phyloP scores from a whole-genome alignment of 345 rosid genomes.

The Populus pruinosa region DNA sequence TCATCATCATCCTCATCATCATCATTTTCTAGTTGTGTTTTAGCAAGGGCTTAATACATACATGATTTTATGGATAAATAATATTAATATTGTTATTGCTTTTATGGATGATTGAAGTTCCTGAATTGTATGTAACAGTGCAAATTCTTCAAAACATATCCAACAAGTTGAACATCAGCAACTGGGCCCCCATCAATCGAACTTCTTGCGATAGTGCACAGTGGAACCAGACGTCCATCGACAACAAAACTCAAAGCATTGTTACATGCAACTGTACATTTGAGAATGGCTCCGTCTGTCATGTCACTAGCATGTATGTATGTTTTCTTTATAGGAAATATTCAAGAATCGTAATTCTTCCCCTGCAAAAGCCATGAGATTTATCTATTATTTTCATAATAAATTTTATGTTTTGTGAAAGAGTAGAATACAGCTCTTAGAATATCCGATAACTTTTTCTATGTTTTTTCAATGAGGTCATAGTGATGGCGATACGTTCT shows the following conservation, averaged over 20 bases:
- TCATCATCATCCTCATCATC: no score
- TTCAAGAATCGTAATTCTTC: no score
- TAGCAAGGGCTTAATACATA: no score
- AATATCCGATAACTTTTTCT: no score
- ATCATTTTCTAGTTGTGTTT: no score
- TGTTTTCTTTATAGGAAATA: not conserved
- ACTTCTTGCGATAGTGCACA: constrained; percentile 43
- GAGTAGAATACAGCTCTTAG: no score
- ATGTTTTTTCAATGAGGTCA: no score
- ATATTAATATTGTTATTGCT: no score
- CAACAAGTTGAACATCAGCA: constrained; percentile 31
- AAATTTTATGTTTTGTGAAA: no score
- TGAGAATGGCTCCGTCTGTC: constrained; percentile 37
- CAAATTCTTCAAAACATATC: constrained; percentile 44
- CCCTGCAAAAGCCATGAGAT: not conserved
- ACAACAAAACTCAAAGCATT: not conserved
- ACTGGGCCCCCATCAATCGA: constrained; percentile 18
- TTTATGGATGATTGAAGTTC: no score
- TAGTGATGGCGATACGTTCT: no score
- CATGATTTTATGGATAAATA: no score
- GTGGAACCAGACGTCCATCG: constrained; percentile 21
- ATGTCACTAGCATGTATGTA: constrained; percentile 60
- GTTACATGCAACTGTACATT: constrained; percentile 55
- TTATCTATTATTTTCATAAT: not conserved
- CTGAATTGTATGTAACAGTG: constrained; percentile 32